Evolutionary conservation across 139 green algal genomes (phyloP).

Genomic region (Chlorokybus atmophyticus): DNA sequence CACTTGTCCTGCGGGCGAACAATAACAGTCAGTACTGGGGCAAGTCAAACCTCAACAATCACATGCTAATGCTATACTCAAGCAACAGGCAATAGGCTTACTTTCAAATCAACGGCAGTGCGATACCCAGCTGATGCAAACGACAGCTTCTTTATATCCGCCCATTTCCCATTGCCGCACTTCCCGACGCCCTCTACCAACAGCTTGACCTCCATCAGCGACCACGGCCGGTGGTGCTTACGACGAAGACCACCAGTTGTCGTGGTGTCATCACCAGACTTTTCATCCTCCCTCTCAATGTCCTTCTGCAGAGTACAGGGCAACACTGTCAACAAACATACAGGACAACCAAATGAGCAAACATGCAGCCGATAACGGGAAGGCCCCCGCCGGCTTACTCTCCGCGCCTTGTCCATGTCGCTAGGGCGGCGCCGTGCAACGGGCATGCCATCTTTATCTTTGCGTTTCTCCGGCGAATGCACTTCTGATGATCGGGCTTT

Average conservation of each 20-base stretch:
- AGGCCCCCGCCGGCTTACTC: too few species aligned
- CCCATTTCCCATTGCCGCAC: conserved; percentile 55
- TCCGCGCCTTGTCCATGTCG: too few species aligned
- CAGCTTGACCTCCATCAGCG: conserved; percentile 47
- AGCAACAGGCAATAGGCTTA: conserved; percentile 4
- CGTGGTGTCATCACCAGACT: neutral
- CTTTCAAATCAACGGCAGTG: conserved; percentile 43
- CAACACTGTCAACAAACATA: too few species aligned
- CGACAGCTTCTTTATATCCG: conserved; percentile 44
- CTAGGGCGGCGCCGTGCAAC: too few species aligned
- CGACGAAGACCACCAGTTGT: conserved; percentile 11
- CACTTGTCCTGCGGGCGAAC: conserved; percentile 47
- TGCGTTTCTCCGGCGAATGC: too few species aligned
- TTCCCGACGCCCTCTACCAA: conserved; percentile 53
- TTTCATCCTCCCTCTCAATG: neutral
- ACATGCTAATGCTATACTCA: conserved; percentile 11
- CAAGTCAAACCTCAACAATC: conserved; percentile 14
- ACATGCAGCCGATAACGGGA: too few species aligned
- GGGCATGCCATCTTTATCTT: too few species aligned
- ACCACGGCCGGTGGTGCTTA: conserved; percentile 40
- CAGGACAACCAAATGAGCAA: too few species aligned
- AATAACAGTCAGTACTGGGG: conserved; percentile 11
- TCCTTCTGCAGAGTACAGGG: too few species aligned
- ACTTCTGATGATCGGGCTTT: too few species aligned
- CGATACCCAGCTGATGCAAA: conserved; percentile 23